phyloP scores from a whole-genome alignment of 164 flowering plant species.

The Liquidambar formosana region DNA sequence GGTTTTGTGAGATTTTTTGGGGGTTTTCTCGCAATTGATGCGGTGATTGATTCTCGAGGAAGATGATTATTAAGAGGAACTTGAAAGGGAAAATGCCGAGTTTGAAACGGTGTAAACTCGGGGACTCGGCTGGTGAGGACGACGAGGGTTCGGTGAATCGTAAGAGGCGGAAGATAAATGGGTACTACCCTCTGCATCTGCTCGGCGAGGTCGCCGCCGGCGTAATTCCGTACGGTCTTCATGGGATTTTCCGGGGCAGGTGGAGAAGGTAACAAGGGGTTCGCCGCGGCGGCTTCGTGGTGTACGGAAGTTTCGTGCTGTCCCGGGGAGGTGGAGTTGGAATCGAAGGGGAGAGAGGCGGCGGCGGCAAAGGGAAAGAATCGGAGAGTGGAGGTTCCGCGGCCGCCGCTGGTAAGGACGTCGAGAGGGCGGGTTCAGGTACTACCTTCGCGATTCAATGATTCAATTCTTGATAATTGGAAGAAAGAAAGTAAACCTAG shows the following conservation, averaged over 20 bases:
- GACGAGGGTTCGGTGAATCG: slow-evolving; percentile 30
- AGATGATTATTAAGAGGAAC: slow-evolving; percentile 66
- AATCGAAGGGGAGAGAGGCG: slow-evolving; percentile 18
- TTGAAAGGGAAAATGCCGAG: slow-evolving; percentile 68
- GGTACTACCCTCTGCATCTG: slow-evolving; percentile 50
- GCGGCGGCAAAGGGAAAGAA: slow-evolving; percentile 8
- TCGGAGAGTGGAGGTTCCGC: slow-evolving; percentile 26
- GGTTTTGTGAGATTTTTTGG: not conserved
- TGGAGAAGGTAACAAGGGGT: slow-evolving; percentile 4
- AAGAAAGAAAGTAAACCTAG: slow-evolving; percentile 51
- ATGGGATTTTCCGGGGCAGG: slow-evolving; percentile 13
- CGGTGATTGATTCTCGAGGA: not conserved
- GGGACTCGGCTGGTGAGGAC: slow-evolving; percentile 34
- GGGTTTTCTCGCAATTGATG: not conserved
- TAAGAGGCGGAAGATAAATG: slow-evolving; percentile 41
- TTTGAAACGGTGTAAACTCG: slow-evolving; percentile 48
- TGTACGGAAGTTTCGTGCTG: slow-evolving; percentile 28
- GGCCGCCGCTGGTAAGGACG: slow-evolving; percentile 60
- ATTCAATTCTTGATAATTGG: slow-evolving; percentile 66
- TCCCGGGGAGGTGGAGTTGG: slow-evolving; percentile 27
- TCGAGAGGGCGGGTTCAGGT: slow-evolving; percentile 75
- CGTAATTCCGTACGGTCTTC: slow-evolving; percentile 40
- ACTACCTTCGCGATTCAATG: slow-evolving; percentile 64
- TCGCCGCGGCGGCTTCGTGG: slow-evolving; percentile 33
- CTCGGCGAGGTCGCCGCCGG: slow-evolving; percentile 63